phyloP scores from a whole-genome alignment of 371 early-diverging fungal genomes.

The Chytridium lagenaria region DNA sequence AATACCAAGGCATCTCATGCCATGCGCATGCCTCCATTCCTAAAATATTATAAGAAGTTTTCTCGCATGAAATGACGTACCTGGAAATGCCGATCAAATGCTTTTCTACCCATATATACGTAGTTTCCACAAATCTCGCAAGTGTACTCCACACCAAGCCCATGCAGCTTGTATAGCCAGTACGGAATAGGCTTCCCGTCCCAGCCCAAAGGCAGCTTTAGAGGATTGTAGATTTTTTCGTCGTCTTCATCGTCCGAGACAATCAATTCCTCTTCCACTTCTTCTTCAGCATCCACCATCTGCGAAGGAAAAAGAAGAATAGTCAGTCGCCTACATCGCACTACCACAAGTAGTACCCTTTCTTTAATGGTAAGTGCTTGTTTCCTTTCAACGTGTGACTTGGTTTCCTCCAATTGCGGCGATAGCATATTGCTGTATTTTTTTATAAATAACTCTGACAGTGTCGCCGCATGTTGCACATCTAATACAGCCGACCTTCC shows the following conservation, averaged over 20 bases:
- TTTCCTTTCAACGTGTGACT: conserved; percentile 88
- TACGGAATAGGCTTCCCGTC: conserved; percentile 99
- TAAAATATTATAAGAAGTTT: conserved; percentile 37
- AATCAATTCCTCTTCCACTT: conserved; percentile 55
- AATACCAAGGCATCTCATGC: conserved; percentile 93
- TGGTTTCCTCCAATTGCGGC: conserved; percentile 77
- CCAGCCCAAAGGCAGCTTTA: conserved; percentile 96
- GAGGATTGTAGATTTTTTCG: conserved; percentile 94
- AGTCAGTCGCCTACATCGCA: background rate
- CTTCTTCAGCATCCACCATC: conserved; percentile 79
- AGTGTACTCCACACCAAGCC: conserved; percentile 91
- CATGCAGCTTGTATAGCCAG: conserved; percentile 98
- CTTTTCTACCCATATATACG: conserved; percentile 96
- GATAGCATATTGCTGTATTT: conserved; percentile 67
- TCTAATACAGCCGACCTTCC: background rate
- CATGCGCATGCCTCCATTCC: conserved; percentile 95
- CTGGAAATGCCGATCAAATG: conserved; percentile 95
- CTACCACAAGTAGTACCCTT: too few species aligned
- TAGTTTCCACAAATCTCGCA: conserved; percentile 98
- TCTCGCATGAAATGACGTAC: conserved; percentile 44
- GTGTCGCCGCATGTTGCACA: conserved; percentile 29
- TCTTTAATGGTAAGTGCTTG: conserved; percentile 93
- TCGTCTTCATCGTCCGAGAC: conserved; percentile 79
- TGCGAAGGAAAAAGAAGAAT: conserved; percentile 35
- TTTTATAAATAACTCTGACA: conserved; percentile 68